Evolutionary conservation across 1,284 basidiomycete species (phyloP).

Genomic region (Microbotryum silenes-acaulis): DNA sequence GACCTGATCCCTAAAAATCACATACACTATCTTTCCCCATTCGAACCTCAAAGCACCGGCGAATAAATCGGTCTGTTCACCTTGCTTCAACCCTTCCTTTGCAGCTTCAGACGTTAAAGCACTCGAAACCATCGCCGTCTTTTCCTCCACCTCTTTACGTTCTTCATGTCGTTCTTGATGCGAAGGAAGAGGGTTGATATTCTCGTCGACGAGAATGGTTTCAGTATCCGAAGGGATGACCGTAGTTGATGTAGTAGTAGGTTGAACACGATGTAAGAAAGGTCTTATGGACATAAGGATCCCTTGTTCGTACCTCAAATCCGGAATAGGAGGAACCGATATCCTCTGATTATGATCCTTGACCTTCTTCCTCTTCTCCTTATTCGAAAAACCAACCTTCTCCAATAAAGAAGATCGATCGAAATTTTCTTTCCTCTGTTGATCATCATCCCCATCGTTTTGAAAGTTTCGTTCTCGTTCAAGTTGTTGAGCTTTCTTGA

Average conservation of each 20-base stretch:
- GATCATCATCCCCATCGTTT: too few species aligned
- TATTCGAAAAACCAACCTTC: too few species aligned
- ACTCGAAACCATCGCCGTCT: conserved; percentile 5
- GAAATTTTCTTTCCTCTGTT: too few species aligned
- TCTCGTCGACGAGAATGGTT: background rate
- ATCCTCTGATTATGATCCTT: background rate
- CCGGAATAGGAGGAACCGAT: conserved; percentile 13
- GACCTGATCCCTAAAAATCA: conserved; percentile 22
- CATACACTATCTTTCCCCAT: conserved; percentile 18
- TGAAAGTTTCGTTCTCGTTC: too few species aligned
- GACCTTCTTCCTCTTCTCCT: too few species aligned
- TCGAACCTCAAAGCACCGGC: conserved; percentile 12
- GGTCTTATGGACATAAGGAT: conserved; percentile 18
- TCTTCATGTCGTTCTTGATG: conserved; percentile 1
- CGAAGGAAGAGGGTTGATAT: background rate
- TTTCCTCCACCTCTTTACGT: conserved; percentile 5
- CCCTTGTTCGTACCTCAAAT: conserved; percentile 18
- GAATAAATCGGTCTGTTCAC: conserved; percentile 14
- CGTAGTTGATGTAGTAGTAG: too few species aligned
- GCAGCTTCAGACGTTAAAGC: conserved; percentile 7
- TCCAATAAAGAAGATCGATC: too few species aligned
- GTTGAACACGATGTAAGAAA: conserved; percentile 14
- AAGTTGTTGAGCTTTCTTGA: too few species aligned
- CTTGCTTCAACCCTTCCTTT: background rate
- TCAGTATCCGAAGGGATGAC: background rate